Evolutionary conservation across 208 protist genomes (phyloP), one percentile per base, ranked within the genome.

Genomic region (Novymonas esmeraldas): DNA sequence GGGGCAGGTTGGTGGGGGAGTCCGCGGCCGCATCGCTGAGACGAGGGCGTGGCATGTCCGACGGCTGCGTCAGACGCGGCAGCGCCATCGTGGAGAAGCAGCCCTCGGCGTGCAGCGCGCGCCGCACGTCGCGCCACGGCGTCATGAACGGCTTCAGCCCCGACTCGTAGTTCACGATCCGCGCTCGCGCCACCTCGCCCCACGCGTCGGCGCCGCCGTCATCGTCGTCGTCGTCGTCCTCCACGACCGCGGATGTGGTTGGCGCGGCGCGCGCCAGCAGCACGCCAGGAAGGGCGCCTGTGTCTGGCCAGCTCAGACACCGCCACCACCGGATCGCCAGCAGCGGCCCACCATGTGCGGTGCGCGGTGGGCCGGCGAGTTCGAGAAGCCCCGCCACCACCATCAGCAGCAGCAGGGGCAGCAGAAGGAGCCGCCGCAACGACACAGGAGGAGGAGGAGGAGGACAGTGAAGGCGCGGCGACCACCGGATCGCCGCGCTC

Each of bases 71-170:
- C 18, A 60, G 34, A n/a, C 68, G 61, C 18, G 54, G 67, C 13
- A 79, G 61, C 41, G 66, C 61, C 16, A 48, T 31, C n/a, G 62
- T 70, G 14, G 61, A 49, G 44, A 64, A 64, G 56, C 70, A 76
- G 38, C 62, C 56, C 5, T 54, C 52, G 7, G 59, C 54, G 5
- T 48, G 70, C 62, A 76, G 41, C 16, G 48, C 44, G 9, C 6
- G 14, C 3, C 70, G 70, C 6, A 76, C 54, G 4, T 56, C 31
- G 28, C 48, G 61, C 70, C 70, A 76, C 3, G 70, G 70, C 18
- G 44, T 48, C 62, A 76, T 28, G 29, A 46, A 60, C 5, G 70
- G 70, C 34, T 58, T 57, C n/a, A 76, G 36, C 6, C 62, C 62
- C 2, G 38, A 33, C 48, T 76, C 56, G 41, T 65, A 76, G 63